Percentiles rank a stretch among this genome's conserved stretches.
phyloP scores from a whole-genome alignment of 805 yeast species.

The Zygosaccharomyces lentus region DNA sequence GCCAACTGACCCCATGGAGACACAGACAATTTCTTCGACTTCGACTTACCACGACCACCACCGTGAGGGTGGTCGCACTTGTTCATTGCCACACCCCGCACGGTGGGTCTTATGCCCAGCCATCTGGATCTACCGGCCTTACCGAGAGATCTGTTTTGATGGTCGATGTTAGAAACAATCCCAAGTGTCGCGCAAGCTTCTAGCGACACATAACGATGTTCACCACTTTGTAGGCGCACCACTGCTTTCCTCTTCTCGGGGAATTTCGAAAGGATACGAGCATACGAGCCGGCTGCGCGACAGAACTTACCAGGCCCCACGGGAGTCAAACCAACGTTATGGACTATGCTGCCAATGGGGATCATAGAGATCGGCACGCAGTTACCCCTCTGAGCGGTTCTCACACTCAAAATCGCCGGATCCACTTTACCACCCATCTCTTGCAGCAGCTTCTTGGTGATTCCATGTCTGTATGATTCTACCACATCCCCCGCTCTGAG shows the following conservation, averaged over 20 bases:
- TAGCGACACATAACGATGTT: conserved; percentile 81
- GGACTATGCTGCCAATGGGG: conserved; percentile 90
- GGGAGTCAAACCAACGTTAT: conserved; percentile 74
- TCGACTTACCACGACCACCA: conserved; percentile 99
- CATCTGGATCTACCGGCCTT: conserved; percentile 95
- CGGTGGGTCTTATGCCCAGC: conserved; percentile 89
- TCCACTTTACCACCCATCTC: conserved; percentile 92
- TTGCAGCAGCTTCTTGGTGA: conserved; percentile 65
- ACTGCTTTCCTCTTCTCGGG: conserved; percentile 69
- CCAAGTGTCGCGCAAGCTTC: conserved; percentile 94
- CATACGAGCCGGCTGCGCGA: conserved; percentile 92
- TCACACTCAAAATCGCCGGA: conserved; percentile 82
- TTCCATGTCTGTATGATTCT: conserved; percentile 84
- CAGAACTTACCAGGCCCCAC: conserved; percentile 84
- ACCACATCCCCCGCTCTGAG: conserved; percentile 88
- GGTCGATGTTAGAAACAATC: conserved; percentile 86
- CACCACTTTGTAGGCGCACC: conserved; percentile 83
- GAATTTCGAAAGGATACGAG: conserved; percentile 74
- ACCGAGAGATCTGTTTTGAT: conserved; percentile 84
- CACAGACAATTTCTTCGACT: conserved; percentile 89
- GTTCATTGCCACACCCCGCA: conserved; percentile 98
- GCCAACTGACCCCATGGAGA: conserved; percentile 95
- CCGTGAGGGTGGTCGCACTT: conserved; percentile 98
- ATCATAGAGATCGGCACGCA: conserved; percentile 89
- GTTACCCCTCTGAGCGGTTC: conserved; percentile 89